These are phyloP conservation scores for Striga hermonthica DNA, from an alignment of 305 asterid species.

Conservation along the genomic window DNA sequence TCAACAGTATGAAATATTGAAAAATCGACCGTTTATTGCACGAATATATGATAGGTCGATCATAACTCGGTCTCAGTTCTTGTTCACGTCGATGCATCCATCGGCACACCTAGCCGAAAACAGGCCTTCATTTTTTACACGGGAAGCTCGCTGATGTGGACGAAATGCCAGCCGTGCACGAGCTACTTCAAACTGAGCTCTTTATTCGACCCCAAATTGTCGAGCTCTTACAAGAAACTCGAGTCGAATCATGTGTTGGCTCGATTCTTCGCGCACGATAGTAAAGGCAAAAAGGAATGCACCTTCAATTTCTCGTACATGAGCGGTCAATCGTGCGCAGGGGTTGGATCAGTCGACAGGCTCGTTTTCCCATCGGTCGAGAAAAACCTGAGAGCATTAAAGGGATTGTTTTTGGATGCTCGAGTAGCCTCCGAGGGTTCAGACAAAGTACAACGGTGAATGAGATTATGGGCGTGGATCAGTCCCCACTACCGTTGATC, in stretches of 20 bases:
- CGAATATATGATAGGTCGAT: too few species aligned
- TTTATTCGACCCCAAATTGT: slow-evolving; percentile 20
- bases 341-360: slow-evolving; percentile 14
- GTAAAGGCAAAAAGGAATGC: neutral
- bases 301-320: slow-evolving; percentile 8
- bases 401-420: slow-evolving; percentile 4
- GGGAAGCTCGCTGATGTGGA: slow-evolving; percentile 10
- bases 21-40: too few species aligned
- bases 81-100: slow-evolving; percentile 20
- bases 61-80: too few species aligned
- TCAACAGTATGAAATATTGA: too few species aligned
- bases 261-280: slow-evolving; percentile 3
- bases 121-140: slow-evolving; percentile 21
- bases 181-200: slow-evolving; percentile 12
- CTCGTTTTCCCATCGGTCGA: slow-evolving; percentile 2
- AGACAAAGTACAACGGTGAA: slow-evolving; percentile 6
- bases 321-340: slow-evolving; percentile 13
- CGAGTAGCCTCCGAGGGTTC: slow-evolving; percentile 2
- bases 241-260: neutral
- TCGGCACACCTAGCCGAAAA: slow-evolving; percentile 19
- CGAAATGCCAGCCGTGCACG: slow-evolving; percentile 16
- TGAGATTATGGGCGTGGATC: slow-evolving; percentile 27
- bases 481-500: slow-evolving; percentile 17
- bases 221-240: slow-evolving; percentile 7
- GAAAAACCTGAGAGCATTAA: neutral